Conservation (phyloP, 768 basidiomycete species). For the Rhizopogon vinicolor region DNA sequence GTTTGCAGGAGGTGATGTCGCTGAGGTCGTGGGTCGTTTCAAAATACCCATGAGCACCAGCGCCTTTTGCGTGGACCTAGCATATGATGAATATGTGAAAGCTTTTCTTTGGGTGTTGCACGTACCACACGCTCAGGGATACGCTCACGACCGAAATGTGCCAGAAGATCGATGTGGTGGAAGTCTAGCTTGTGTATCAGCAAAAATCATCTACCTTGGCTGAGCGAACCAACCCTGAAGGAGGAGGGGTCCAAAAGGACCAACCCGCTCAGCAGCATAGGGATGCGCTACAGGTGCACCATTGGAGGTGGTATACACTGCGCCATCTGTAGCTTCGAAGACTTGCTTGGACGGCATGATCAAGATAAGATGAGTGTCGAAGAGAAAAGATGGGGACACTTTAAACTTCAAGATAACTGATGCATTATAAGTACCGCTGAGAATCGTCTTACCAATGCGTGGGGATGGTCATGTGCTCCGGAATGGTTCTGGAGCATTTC, state of each 20-base stretch:
- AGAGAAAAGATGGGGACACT: not conserved
- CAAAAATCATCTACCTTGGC: not conserved
- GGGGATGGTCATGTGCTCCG: constrained; percentile 4
- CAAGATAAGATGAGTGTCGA: constrained; percentile 1
- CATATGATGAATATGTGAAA: constrained; percentile 21
- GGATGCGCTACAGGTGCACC: constrained; percentile 75
- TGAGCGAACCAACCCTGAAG: constrained; percentile 61
- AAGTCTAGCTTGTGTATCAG: constrained; percentile 52
- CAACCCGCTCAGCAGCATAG: constrained; percentile 75
- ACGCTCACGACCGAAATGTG: constrained; percentile 92
- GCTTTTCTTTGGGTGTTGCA: constrained; percentile 5
- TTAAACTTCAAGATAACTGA: constrained; percentile 8
- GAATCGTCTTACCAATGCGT: constrained; percentile 11
- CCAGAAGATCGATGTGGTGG: constrained; percentile 84
- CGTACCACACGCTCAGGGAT: constrained; percentile 91
- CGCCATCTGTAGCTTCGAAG: constrained; percentile 46
- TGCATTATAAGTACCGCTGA: constrained; percentile 24
- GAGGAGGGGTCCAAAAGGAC: constrained; percentile 75
- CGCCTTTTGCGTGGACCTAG: constrained; percentile 89
- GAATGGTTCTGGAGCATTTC: not conserved
- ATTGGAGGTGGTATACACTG: constrained; percentile 80
- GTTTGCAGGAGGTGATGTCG: constrained; percentile 69
- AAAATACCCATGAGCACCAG: constrained; percentile 92
- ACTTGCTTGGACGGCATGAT: constrained; percentile 68
- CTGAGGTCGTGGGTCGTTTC: constrained; percentile 82